Percentiles rank a stretch among this genome's conserved stretches.
Evolutionary conservation across 1,284 basidiomycete species (phyloP).

Genomic region (Pterulicium gracile): DNA sequence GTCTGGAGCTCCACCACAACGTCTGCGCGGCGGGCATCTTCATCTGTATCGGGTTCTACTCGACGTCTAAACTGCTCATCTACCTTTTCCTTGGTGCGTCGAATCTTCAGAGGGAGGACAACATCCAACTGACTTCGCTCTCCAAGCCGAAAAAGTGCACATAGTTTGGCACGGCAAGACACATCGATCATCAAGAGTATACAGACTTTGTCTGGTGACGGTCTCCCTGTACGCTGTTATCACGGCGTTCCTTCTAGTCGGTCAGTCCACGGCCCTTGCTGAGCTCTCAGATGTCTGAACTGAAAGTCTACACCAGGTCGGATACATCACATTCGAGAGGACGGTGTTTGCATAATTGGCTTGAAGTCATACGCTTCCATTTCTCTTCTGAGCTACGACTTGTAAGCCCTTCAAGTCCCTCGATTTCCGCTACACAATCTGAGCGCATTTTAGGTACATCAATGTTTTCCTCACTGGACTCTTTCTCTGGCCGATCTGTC

Average conservation of each 20-base stretch:
- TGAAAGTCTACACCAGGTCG: slow-evolving; percentile 16
- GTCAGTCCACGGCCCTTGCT: slow-evolving; percentile 12
- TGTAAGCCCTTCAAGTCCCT: slow-evolving; percentile 17
- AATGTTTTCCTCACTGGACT: slow-evolving; percentile 32
- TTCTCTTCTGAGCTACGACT: slow-evolving; percentile 28
- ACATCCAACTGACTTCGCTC: slow-evolving; percentile 7
- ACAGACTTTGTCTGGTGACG: slow-evolving; percentile 20
- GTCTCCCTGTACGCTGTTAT: slow-evolving; percentile 23
- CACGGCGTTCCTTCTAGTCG: slow-evolving; percentile 21
- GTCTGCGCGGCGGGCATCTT: slow-evolving; percentile 26
- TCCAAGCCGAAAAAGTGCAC: slow-evolving; percentile 24
- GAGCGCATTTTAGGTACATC: slow-evolving; percentile 20
- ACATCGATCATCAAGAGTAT: slow-evolving; percentile 23
- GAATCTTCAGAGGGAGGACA: too few species aligned
- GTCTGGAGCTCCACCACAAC: slow-evolving; percentile 18
- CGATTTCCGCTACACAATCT: not conserved
- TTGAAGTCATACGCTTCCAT: slow-evolving; percentile 24
- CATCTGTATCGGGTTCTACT: slow-evolving; percentile 28
- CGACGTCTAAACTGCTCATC: slow-evolving; percentile 24
- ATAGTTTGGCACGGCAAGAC: slow-evolving; percentile 21
- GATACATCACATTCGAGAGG: slow-evolving; percentile 19
- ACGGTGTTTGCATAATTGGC: slow-evolving; percentile 30
- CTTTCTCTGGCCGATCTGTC: slow-evolving; percentile 35
- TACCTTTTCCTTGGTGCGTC: slow-evolving; percentile 25
- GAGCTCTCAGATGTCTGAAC: not conserved